A percentile compares a stretch with the other conserved stretches of the same genome.
Conservation (phyloP, 345 rosid species). For the Dipteronia dyeriana region DNA sequence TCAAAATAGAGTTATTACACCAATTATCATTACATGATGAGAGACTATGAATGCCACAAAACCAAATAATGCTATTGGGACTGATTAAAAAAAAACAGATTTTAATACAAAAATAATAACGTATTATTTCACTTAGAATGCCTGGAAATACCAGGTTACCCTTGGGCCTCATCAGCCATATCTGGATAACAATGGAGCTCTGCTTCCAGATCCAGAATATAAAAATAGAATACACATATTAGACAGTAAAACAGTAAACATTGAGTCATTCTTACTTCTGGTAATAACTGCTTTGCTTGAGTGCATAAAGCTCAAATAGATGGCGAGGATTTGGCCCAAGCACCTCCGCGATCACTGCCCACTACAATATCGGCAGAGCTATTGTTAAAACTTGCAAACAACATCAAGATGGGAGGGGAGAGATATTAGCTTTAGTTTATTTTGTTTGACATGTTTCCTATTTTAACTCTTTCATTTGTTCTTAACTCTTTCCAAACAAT, state of each 20-base stretch:
- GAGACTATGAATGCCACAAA: not conserved
- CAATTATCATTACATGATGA: not conserved
- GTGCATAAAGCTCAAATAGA: conserved; percentile 92
- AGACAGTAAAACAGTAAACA: not conserved
- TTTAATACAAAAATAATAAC: not conserved
- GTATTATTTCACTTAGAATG: not conserved
- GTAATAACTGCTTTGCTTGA: conserved; percentile 80
- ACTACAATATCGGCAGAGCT: conserved; percentile 46
- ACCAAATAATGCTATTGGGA: not conserved
- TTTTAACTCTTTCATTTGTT: conserved; percentile 13
- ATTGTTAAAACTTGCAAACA: conserved; percentile 23
- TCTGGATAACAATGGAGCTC: not conserved
- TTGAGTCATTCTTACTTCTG: conserved; percentile 50
- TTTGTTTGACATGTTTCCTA: not conserved
- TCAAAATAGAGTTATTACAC: not conserved
- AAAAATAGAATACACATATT: not conserved
- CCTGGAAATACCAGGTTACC: not conserved
- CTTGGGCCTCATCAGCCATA: not conserved
- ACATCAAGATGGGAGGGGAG: not conserved
- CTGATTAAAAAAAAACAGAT: not conserved
- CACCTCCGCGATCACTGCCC: conserved; percentile 83
- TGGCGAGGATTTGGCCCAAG: conserved; percentile 88
- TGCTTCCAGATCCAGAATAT: not conserved
- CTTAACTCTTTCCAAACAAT: not conserved
- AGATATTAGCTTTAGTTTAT: not conserved